Evolutionary conservation across 2,329 filamentous ascomycete genomes (phyloP).

Genomic region (Fusarium torreyae): DNA sequence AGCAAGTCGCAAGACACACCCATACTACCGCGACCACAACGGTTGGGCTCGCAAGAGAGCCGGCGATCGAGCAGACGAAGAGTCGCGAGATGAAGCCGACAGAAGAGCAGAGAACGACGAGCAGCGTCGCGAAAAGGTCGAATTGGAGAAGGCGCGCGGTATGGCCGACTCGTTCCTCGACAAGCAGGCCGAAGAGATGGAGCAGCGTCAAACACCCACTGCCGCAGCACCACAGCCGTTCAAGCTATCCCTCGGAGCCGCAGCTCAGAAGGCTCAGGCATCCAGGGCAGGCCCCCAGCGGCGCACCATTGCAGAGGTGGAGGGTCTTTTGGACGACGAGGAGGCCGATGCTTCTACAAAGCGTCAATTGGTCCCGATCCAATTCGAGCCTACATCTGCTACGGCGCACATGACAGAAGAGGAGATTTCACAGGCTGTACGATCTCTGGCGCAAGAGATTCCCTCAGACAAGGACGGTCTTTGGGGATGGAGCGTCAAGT

Average conservation of each 20-base stretch:
- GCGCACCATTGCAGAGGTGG: slow-evolving; percentile 92
- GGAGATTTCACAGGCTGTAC: slow-evolving; percentile 85
- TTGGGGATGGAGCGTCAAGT: slow-evolving; percentile 94
- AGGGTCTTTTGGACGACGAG: slow-evolving; percentile 94
- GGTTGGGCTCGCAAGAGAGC: slow-evolving; percentile 88
- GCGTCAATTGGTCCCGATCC: slow-evolving; percentile 85
- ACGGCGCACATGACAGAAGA: slow-evolving; percentile 81
- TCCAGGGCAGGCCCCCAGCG: slow-evolving; percentile 71
- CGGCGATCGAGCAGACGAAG: slow-evolving; percentile 80
- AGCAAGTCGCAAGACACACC: slow-evolving; percentile 76
- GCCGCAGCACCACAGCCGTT: slow-evolving; percentile 79
- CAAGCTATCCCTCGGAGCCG: slow-evolving; percentile 92
- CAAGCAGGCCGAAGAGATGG: slow-evolving; percentile 84
- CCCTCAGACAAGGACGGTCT: slow-evolving; percentile 88
- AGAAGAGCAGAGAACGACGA: slow-evolving; percentile 84
- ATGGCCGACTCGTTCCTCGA: slow-evolving; percentile 94
- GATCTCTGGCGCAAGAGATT: slow-evolving; percentile 89
- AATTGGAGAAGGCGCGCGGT: slow-evolving; percentile 83
- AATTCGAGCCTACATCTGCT: slow-evolving; percentile 79
- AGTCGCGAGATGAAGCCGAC: slow-evolving; percentile 85
- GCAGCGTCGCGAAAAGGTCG: slow-evolving; percentile 75
- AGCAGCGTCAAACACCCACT: slow-evolving; percentile 59
- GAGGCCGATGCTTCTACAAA: slow-evolving; percentile 82
- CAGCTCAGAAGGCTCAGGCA: slow-evolving; percentile 79
- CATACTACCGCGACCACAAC: slow-evolving; percentile 90